Conservation (phyloP, 2,329 filamentous ascomycete species). For the Beauveria pseudobassiana region DNA sequence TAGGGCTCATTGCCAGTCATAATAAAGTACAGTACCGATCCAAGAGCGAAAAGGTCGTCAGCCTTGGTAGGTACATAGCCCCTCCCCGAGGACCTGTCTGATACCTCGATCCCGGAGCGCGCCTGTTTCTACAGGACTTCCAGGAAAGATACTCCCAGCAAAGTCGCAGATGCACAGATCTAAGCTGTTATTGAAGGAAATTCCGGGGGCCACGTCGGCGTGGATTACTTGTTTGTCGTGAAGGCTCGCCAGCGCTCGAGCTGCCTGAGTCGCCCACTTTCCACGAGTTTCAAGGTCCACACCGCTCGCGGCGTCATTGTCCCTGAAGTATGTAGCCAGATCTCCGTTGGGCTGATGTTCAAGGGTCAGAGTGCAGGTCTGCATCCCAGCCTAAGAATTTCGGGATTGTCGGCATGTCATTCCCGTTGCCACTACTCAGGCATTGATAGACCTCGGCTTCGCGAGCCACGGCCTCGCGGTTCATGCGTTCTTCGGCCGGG, state of each 20-base stretch:
- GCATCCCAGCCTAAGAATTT: constrained; percentile 18
- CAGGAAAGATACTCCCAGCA: constrained; percentile 24
- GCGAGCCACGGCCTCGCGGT: constrained; percentile 15
- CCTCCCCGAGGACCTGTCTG: constrained; percentile 18
- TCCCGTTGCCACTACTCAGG: constrained; percentile 13
- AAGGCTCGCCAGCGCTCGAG: constrained; percentile 26
- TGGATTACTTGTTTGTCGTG: constrained; percentile 31
- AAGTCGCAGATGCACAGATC: constrained; percentile 30
- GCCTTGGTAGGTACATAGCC: constrained; percentile 17
- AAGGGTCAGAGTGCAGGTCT: constrained; percentile 19
- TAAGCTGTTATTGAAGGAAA: constrained; percentile 27
- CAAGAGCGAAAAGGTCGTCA: constrained; percentile 26
- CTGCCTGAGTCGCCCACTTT: constrained; percentile 25
- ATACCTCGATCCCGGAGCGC: constrained; percentile 19
- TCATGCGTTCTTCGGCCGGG: not conserved
- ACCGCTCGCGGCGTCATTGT: not conserved
- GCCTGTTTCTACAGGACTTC: constrained; percentile 16
- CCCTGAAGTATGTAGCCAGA: constrained; percentile 18
- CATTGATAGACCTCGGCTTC: constrained; percentile 20
- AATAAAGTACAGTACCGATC: constrained; percentile 28
- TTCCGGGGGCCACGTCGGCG: constrained; percentile 31
- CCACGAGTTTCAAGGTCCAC: constrained; percentile 14
- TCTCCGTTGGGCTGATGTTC: constrained; percentile 21
- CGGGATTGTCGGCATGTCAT: constrained; percentile 14
- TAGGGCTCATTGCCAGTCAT: constrained; percentile 25